Percentiles rank a stretch among this genome's conserved stretches.
These are phyloP conservation scores for Elongisporangium undulatum DNA, from an alignment of 352 stramenopile genomes.

Conservation along the genomic window DNA sequence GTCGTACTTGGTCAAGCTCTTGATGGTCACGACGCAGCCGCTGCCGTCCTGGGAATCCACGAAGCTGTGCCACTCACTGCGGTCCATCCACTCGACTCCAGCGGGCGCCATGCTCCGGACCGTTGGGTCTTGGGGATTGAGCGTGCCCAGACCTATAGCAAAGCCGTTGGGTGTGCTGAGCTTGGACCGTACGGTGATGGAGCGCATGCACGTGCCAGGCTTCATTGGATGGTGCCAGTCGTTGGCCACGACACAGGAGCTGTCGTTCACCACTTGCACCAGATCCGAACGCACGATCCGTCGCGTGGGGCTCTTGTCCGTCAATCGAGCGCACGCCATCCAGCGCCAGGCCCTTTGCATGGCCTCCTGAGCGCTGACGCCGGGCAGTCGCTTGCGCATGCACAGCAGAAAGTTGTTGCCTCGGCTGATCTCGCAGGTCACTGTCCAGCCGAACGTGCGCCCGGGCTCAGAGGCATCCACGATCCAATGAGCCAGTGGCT, in stretches of 20 bases:
- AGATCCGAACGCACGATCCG: constrained; percentile 33
- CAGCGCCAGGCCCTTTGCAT: constrained; percentile 37
- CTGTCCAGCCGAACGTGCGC: constrained; percentile 47
- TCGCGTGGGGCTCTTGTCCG: constrained; percentile 5
- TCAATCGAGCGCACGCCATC: constrained; percentile 2
- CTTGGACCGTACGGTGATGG: constrained; percentile 38
- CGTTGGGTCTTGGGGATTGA: constrained; percentile 46
- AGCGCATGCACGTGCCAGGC: constrained; percentile 39
- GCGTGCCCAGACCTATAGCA: constrained; percentile 49
- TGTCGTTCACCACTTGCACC: constrained; percentile 46
- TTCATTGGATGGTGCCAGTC: constrained; percentile 47
- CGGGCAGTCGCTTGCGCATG: constrained; percentile 39
- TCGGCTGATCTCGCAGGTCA: constrained; percentile 29
- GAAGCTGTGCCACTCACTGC: constrained; percentile 53
- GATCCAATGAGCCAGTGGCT: constrained; percentile 13
- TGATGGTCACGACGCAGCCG: constrained; percentile 29
- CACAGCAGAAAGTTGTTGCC: constrained; percentile 42
- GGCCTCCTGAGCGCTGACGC: constrained; percentile 30
- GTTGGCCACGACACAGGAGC: constrained; percentile 32
- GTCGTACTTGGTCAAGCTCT: constrained; percentile 63
- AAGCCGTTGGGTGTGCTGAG: constrained; percentile 44
- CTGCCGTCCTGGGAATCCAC: constrained; percentile 17
- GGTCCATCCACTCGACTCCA: constrained; percentile 44
- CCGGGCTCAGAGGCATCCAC: constrained; percentile 1
- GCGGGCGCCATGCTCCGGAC: constrained; percentile 21